Base-by-base conservation (phyloP, 2,329 filamentous ascomycete species). In the Fusarium brevicatenulatum region DNA sequence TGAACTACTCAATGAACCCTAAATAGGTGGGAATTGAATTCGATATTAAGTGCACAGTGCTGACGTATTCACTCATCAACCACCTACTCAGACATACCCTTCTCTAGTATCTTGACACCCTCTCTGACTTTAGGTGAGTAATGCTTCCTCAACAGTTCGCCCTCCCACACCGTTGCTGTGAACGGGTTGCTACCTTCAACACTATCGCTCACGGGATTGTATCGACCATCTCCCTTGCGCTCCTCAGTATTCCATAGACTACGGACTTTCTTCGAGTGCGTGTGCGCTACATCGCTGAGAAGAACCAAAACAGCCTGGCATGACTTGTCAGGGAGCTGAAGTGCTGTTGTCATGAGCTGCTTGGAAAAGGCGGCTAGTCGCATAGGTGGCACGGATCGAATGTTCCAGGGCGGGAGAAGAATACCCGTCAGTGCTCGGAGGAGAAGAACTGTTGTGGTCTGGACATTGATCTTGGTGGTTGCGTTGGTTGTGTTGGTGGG, bases 191-290 rank as follows among this genome's bases (percentile, higher is more conserved):
- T 95, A 12, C 90, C 91, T 82, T 98, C 95, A 7, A 97, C 89
- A 72, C 92, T 93, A 34, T 88, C 87, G 49, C 91, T 90, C 47
- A 92, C 81, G 2, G 94, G 87, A 81, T 95, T 92, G 78, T 93
- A 98, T 2, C 92, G 89, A 5, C 96, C 96, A 80, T 98, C 95
- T 11, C 95, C 95, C 80, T 93, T 93, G 55, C 95, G 88, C 85
- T 98, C 96, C 80, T 98, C 95, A 1, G 95, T 97, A 78, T 97
- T 91, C 95, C 96, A 99, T 68, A 99, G 82, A n/a, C 92, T 90
- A 42, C 89, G 89, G 47, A 98, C 89, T 82, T 95, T 97, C 76
- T 91, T 91, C 53, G 91, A 91, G 80, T 99, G 95, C 5, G 91
- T 91, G 81, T 93, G 93, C 1, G 92, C 90, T 4, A 98, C 90